Conservation (phyloP, 2,329 filamentous ascomycete species). For the Talaromyces sp. region DNA sequence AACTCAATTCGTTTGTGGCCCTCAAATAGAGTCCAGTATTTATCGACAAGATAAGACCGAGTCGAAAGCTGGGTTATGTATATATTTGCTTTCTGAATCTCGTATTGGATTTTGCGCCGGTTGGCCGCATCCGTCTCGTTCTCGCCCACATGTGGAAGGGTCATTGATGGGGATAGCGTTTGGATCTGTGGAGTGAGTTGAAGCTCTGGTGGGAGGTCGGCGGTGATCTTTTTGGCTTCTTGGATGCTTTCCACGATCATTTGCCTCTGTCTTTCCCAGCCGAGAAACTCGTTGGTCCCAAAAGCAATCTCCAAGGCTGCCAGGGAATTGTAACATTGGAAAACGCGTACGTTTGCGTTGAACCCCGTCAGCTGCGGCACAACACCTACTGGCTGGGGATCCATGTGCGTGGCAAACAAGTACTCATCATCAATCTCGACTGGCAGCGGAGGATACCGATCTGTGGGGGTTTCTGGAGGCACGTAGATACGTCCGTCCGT, state of each 20-base stretch:
- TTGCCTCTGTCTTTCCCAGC: constrained; percentile 71
- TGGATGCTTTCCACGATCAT: constrained; percentile 67
- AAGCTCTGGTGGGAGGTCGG: constrained; percentile 64
- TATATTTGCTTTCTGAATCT: constrained; percentile 90
- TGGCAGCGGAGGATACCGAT: constrained; percentile 74
- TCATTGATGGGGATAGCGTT: constrained; percentile 26
- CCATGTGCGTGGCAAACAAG: constrained; percentile 66
- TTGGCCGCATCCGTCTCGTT: constrained; percentile 11
- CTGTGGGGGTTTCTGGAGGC: constrained; percentile 67
- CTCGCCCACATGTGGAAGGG: constrained; percentile 6
- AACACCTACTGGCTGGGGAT: constrained; percentile 62
- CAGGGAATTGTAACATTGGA: constrained; percentile 72
- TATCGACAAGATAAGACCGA: constrained; percentile 77
- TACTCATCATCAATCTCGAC: constrained; percentile 79
- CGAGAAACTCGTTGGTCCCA: constrained; percentile 68
- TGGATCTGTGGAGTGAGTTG: constrained; percentile 45
- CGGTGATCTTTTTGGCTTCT: constrained; percentile 63
- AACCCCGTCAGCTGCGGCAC: constrained; percentile 73
- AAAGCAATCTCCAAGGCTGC: constrained; percentile 78
- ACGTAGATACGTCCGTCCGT: constrained; percentile 68
- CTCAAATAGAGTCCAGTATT: constrained; percentile 74
- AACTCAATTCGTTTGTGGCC: constrained; percentile 43
- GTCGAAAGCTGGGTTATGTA: constrained; percentile 77
- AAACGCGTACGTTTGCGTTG: constrained; percentile 72
- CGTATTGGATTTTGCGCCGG: constrained; percentile 59